These are phyloP conservation scores for Aspergillus chevalieri DNA, from an alignment of 2,329 filamentous ascomycete species.

Conservation along the genomic window DNA sequence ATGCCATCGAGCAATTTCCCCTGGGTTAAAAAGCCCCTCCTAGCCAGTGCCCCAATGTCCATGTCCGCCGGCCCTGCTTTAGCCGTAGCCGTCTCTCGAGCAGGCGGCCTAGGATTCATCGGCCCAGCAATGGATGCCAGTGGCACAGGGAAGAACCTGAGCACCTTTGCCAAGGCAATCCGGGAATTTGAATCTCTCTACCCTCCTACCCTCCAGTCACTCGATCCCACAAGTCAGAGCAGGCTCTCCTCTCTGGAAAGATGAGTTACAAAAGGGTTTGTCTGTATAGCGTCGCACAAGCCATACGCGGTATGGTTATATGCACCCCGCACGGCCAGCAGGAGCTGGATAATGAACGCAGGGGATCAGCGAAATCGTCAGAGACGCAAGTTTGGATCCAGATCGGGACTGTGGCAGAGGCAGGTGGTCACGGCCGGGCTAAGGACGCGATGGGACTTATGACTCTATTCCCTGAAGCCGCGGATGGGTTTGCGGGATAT, in stretches of 20 bases:
- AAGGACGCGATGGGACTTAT: conserved; percentile 45
- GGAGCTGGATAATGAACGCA: conserved; percentile 43
- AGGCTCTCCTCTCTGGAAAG: conserved; percentile 38
- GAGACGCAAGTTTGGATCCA: conserved; percentile 51
- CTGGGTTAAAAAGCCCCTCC: conserved; percentile 55
- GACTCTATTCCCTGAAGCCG: conserved; percentile 47
- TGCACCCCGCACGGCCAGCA: conserved; percentile 26
- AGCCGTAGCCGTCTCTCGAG: conserved; percentile 55
- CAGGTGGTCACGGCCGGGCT: conserved; percentile 49
- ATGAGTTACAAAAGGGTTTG: conserved; percentile 27
- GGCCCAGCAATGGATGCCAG: conserved; percentile 48
- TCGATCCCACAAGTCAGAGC: conserved; percentile 34
- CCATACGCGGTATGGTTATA: conserved; percentile 41
- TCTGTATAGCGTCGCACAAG: conserved; percentile 25
- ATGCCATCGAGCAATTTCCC: conserved; percentile 40
- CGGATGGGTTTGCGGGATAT: conserved; percentile 34
- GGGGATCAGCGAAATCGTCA: conserved; percentile 37
- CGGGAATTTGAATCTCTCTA: conserved; percentile 3
- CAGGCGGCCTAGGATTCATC: conserved; percentile 52
- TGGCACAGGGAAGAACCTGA: conserved; percentile 26
- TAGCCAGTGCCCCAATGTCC: conserved; percentile 65
- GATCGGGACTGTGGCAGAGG: conserved; percentile 48
- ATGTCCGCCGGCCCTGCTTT: conserved; percentile 54
- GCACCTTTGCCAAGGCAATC: conserved; percentile 23
- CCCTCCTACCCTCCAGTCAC: conserved; percentile 1